These are phyloP conservation scores for Sclerotinia glacialis DNA, from an alignment of 2,329 filamentous ascomycete species.

Conservation along the genomic window DNA sequence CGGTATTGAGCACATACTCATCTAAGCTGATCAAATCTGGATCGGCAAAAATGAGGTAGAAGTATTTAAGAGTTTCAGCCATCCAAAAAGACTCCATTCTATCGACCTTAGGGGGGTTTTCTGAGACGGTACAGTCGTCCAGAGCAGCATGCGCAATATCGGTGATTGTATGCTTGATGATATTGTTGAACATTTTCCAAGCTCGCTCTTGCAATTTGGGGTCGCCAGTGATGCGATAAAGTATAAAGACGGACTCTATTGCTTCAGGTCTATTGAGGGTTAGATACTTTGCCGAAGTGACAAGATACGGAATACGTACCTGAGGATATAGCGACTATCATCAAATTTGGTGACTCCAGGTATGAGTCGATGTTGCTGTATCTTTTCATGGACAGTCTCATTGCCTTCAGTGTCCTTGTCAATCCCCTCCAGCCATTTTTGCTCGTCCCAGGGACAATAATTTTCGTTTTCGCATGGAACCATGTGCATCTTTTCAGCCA, in stretches of 20 bases:
- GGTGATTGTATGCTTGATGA: slow-evolving; percentile 45
- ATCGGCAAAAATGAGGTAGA: slow-evolving; percentile 51
- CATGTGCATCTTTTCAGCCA: slow-evolving; percentile 56
- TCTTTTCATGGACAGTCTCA: slow-evolving; percentile 20
- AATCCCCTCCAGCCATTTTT: slow-evolving; percentile 20
- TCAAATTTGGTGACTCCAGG: slow-evolving; percentile 24
- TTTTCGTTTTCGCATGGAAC: slow-evolving; percentile 26
- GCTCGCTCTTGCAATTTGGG: slow-evolving; percentile 42
- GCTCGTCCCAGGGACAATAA: slow-evolving; percentile 31
- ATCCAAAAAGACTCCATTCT: slow-evolving; percentile 60
- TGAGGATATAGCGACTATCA: slow-evolving; percentile 25
- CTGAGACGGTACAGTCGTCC: slow-evolving; percentile 40
- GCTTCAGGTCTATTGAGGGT: slow-evolving; percentile 52
- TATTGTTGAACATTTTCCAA: slow-evolving; percentile 49
- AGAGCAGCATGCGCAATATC: slow-evolving; percentile 45
- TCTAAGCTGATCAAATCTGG: slow-evolving; percentile 56
- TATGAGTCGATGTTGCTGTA: slow-evolving; percentile 20
- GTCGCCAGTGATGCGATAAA: slow-evolving; percentile 43
- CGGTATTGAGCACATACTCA: slow-evolving; percentile 51
- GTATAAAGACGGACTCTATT: slow-evolving; percentile 65
- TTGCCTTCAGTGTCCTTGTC: slow-evolving; percentile 15
- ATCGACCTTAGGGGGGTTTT: slow-evolving; percentile 43
- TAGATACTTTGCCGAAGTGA: not conserved
- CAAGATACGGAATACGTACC: slow-evolving; percentile 26
- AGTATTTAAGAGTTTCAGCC: slow-evolving; percentile 64